Base-by-base conservation (phyloP, 805 yeast species). In the Torulaspora microellipsoides region DNA sequence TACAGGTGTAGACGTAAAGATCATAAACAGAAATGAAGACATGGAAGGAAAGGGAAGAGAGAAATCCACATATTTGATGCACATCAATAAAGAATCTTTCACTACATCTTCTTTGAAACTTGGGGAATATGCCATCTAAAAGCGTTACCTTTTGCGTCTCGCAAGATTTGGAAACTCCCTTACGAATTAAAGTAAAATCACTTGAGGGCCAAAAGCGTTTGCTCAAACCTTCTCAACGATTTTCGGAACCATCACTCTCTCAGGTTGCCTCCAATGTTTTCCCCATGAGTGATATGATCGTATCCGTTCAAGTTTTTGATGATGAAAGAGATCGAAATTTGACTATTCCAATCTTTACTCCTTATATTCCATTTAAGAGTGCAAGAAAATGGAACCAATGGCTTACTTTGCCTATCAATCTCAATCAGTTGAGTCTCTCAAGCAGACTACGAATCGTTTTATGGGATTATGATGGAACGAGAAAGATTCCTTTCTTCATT, bases 331-430 rank as follows among this genome's bases (percentile, higher is more conserved):
- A 68, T 8, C 66, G 73, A 46, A 75, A 78, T 1, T 43, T 78
- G 17, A 72, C 80, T 0, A 58, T 71, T 3, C 80, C 82, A 0
- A 67, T 75, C 1, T 66, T 70, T 7, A 73, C 82, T 0, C 63
- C 76, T 1, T 76, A 76, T 49, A 70, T 71, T 27, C 69, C 77
- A 2, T 74, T 76, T 49, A 68, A 69, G 45, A 56, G 52, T 27
- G 44, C 64, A 27, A 75, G 75, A 56, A 75, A 60, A 37, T 87
- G 93, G 90, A 76, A 83, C 52, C 78, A 80, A 47, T 83, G 88
- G 84, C 63, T 87, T 15, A 73, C 76, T 36, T 62, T 93, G 36
- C 91, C 97, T 0, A 74, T 90, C 2, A 71, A 73, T 42, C 78
- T 85, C 51, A 75, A 76, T 41, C 93, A 88, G 55, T 61, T 91